Conservation (phyloP, 495 filamentous ascomycete genomes). For the Penicillium desertorum region DNA sequence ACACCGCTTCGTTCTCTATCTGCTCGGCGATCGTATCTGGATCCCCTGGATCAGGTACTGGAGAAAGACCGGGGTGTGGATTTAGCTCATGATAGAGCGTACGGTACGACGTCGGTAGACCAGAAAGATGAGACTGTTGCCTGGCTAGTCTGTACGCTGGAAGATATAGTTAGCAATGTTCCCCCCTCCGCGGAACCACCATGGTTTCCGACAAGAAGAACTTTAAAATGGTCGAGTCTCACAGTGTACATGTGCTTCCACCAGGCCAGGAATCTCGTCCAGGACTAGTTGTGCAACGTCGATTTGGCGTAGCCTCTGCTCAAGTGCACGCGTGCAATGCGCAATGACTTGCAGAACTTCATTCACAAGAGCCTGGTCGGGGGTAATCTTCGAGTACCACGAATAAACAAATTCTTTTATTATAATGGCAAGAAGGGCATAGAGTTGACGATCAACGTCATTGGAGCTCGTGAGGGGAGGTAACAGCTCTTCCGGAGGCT, state of each 20-base stretch:
- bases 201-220: constrained; percentile 6
- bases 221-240: constrained; percentile 34
- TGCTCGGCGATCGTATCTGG: constrained; percentile 57
- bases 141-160: constrained; percentile 55
- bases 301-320: constrained; percentile 76
- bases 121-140: constrained; percentile 50
- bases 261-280: constrained; percentile 82
- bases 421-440: constrained; percentile 85
- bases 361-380: constrained; percentile 80
- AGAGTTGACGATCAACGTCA: constrained; percentile 87
- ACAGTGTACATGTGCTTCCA: constrained; percentile 82
- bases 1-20: constrained; percentile 71
- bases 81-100: constrained; percentile 80
- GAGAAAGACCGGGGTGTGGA: constrained; percentile 76
- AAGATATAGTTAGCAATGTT: constrained; percentile 14
- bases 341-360: constrained; percentile 88
- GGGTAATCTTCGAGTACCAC: constrained; percentile 91
- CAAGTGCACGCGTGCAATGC: constrained; percentile 81
- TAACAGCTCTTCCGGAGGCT: constrained; percentile 72
- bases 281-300: constrained; percentile 80
- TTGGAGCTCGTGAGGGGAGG: constrained; percentile 92
- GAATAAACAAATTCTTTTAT: constrained; percentile 83
- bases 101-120: constrained; percentile 44
- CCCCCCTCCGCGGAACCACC: neutral
- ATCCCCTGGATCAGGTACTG: constrained; percentile 60